A percentile compares a stretch with the other conserved stretches of the same genome.
Conservation (phyloP, 2,329 filamentous ascomycete genomes). For the Penicillium janthinellum region DNA sequence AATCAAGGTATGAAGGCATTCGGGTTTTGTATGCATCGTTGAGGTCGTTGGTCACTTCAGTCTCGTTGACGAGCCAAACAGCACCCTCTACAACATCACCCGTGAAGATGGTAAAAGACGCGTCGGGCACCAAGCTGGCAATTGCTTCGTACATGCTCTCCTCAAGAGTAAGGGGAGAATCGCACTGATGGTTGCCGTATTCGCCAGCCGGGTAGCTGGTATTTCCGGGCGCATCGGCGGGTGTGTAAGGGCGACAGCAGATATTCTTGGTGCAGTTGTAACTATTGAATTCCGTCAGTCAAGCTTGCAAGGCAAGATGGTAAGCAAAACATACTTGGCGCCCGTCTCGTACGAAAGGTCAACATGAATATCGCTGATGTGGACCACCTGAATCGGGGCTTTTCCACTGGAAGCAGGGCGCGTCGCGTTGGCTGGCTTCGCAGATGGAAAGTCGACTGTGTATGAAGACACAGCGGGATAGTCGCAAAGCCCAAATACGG, state of each 20-base stretch:
- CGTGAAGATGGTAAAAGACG: constrained; percentile 60
- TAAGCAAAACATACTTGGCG: constrained; percentile 42
- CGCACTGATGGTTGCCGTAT: constrained; percentile 57
- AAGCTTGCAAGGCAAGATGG: neutral
- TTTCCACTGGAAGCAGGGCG: constrained; percentile 50
- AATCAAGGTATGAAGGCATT: constrained; percentile 47
- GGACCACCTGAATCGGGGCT: constrained; percentile 55
- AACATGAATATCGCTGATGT: constrained; percentile 61
- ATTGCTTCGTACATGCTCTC: constrained; percentile 55
- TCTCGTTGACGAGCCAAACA: constrained; percentile 41
- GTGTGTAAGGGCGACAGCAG: constrained; percentile 58
- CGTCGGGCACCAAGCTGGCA: constrained; percentile 41
- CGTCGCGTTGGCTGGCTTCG: constrained; percentile 38
- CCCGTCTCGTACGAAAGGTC: constrained; percentile 57
- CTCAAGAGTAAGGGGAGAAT: constrained; percentile 54
- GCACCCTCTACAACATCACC: constrained; percentile 60
- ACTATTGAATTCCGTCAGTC: neutral
- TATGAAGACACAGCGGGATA: constrained; percentile 50
- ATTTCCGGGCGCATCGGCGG: constrained; percentile 43
- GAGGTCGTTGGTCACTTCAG: constrained; percentile 41
- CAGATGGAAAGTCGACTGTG: constrained; percentile 46
- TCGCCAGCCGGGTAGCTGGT: constrained; percentile 54
- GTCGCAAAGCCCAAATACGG: constrained; percentile 55
- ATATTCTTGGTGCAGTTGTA: constrained; percentile 58
- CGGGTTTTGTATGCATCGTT: constrained; percentile 48